Conservation (phyloP, 371 early-diverging fungal genomes). For the Thermomucor indicae-seudaticae region DNA sequence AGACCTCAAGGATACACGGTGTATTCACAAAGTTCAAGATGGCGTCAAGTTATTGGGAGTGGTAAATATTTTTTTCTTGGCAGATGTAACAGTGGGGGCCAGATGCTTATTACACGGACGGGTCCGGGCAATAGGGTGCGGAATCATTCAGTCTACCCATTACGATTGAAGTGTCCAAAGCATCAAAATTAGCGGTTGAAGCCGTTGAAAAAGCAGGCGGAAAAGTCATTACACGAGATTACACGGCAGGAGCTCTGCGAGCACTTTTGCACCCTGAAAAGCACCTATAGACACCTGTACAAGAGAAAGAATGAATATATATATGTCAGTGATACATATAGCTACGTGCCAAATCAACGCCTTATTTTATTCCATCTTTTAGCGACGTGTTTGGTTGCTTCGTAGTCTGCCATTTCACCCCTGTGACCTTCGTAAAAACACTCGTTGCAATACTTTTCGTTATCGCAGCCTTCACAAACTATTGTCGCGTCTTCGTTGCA, state of each 20-base stretch:
- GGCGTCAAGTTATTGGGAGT: constrained; percentile 85
- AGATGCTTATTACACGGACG: not conserved
- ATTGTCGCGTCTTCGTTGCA: constrained; percentile 64
- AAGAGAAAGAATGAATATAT: constrained; percentile 7
- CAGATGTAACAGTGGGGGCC: not conserved
- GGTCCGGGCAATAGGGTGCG: constrained; percentile 63
- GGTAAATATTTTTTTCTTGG: constrained; percentile 35
- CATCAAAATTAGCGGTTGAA: constrained; percentile 77
- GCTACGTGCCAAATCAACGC: no score
- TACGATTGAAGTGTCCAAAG: constrained; percentile 83
- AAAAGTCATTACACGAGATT: constrained; percentile 76
- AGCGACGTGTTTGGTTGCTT: constrained; percentile 21
- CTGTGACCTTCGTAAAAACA: constrained; percentile 54
- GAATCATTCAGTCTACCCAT: constrained; percentile 64
- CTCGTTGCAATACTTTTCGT: constrained; percentile 48
- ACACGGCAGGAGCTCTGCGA: constrained; percentile 71
- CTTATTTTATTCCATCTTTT: constrained; percentile 8
- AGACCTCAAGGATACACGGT: constrained; percentile 69
- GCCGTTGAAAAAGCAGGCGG: constrained; percentile 86
- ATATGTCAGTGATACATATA: no score
- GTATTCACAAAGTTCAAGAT: constrained; percentile 77
- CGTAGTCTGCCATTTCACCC: constrained; percentile 35
- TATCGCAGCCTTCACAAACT: constrained; percentile 53
- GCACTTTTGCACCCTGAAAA: constrained; percentile 80
- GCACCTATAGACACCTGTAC: constrained; percentile 45